Evolutionary conservation across 1,284 basidiomycete species (phyloP).

Genomic region (Cryptococcus neoformans): DNA sequence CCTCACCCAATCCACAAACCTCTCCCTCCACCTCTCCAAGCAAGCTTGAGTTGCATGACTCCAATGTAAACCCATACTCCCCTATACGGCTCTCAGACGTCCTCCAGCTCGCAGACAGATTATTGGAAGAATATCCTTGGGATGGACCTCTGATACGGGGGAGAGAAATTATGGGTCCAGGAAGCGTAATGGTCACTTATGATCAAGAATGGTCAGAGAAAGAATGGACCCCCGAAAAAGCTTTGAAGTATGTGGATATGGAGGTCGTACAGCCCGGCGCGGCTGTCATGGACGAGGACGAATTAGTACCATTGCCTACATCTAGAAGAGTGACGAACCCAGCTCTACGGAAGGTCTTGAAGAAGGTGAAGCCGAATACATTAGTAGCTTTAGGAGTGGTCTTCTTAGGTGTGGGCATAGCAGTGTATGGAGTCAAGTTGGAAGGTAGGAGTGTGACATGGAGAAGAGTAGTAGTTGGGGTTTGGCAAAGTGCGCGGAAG

Average conservation of each 20-base stretch:
- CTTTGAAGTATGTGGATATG: slow-evolving; percentile 7
- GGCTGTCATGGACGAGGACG: slow-evolving; percentile 17
- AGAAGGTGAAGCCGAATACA: slow-evolving; percentile 4
- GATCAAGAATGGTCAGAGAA: slow-evolving; percentile 9
- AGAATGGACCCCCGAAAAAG: slow-evolving; percentile 8
- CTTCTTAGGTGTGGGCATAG: slow-evolving; percentile 36
- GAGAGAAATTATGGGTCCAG: slow-evolving; percentile 39
- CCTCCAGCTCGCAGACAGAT: slow-evolving; percentile 37
- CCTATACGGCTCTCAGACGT: slow-evolving; percentile 42
- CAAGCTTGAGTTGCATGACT: slow-evolving; percentile 6
- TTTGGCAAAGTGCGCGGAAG: too few species aligned
- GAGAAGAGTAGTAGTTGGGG: too few species aligned
- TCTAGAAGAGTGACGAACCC: slow-evolving; percentile 12
- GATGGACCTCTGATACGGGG: slow-evolving; percentile 35
- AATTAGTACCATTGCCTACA: neutral
- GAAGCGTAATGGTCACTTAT: slow-evolving; percentile 43
- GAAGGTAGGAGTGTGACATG: slow-evolving; percentile 6
- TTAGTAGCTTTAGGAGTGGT: slow-evolving; percentile 33
- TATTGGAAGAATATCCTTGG: slow-evolving; percentile 40
- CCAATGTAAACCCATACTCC: slow-evolving; percentile 2
- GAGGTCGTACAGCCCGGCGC: slow-evolving; percentile 16
- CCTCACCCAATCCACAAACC: slow-evolving; percentile 7
- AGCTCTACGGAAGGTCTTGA: neutral
- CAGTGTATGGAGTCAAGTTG: slow-evolving; percentile 26
- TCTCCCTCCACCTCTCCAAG: neutral